Conservation (phyloP, 2,329 filamentous ascomycete species). For the Pestalotiopsis fici region DNA sequence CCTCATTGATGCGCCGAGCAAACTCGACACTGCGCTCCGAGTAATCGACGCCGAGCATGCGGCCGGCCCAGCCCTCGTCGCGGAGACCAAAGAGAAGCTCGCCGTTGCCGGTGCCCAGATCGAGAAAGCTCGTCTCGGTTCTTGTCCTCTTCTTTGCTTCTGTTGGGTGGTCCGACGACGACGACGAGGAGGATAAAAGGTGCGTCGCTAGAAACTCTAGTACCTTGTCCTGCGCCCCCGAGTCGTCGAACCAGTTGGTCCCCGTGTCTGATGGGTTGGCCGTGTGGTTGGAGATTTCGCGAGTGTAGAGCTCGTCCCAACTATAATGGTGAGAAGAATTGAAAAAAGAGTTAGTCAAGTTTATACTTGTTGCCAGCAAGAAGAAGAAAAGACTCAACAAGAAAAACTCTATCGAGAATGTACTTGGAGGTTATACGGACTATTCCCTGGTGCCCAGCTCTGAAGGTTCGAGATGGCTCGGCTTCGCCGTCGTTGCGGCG, state of each 20-base stretch:
- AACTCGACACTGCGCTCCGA: conserved; percentile 73
- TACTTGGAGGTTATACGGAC: conserved; percentile 50
- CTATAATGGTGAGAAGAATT: conserved; percentile 40
- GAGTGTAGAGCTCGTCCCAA: conserved; percentile 75
- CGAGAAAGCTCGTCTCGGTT: conserved; percentile 65
- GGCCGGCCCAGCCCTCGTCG: conserved; percentile 63
- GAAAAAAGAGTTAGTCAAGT: neutral
- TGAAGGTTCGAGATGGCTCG: conserved; percentile 73
- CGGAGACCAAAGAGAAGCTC: conserved; percentile 83
- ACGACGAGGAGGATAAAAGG: conserved; percentile 7
- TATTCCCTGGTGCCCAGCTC: conserved; percentile 88
- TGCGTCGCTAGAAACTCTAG: conserved; percentile 62
- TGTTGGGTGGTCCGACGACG: conserved; percentile 19
- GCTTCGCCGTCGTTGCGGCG: conserved; percentile 33
- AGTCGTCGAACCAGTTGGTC: conserved; percentile 96
- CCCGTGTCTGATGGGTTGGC: conserved; percentile 77
- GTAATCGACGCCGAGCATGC: conserved; percentile 88
- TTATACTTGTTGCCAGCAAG: too few relatives aligned
- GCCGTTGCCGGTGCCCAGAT: conserved; percentile 93
- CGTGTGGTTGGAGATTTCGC: conserved; percentile 71
- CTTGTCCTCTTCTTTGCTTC: conserved; percentile 16
- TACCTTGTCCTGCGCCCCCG: conserved; percentile 81
- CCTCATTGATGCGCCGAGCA: conserved; percentile 63
- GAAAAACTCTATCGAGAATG: neutral
- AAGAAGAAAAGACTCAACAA: neutral